Evolutionary conservation across 305 asterid genomes (phyloP), one percentile per base, ranked within the genome.

Genomic region (Fraxinus albicans): DNA sequence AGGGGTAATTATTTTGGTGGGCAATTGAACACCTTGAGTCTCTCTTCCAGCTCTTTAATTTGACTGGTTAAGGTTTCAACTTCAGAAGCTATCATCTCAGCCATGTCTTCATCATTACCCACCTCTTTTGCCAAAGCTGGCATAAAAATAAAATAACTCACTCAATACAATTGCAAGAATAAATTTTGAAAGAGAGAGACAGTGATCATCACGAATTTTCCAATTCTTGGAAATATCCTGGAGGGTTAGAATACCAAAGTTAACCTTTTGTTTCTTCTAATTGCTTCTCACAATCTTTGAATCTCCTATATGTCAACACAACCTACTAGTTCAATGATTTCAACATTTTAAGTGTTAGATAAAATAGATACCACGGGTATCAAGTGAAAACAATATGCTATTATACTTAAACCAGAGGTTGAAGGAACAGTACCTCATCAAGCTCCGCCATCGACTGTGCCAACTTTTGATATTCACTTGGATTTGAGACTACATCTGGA

Each of bases 391-490:
- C 9, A 27, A 38, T 72, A 40, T 82, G 81, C 31, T 31, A 31
- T 29, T 31, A 70, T 13, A 70, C 76, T 58, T 44, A 69, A 73
- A 33, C 77, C 19, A 21, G 69, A 85, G 73, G 81, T 70, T 23
- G 53, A 87, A 80, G 76, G 76, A 79, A 63, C 84, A 79, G 36
- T 86, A 94, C 99, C 96, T 94, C 98, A 77, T 94, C 96, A 84
- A 96, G 98, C 91, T 96, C 99, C 47, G 99, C 84, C 88, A 96
- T 60, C 44, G 99, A 96, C 88, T 91, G 94, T 19, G 99, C 99
- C 85, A 94, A 79, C 81, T 92, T 94, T 91, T 92, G 96, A 88
- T 96, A 96, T 85, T 96, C 99, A 38, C 90, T 91, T 47, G 97
- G 99, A 85, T 94, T 96, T 77, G 98, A 90, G 82, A 85, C 91